Evolutionary conservation across 1,284 basidiomycete species (phyloP).

Genomic region (Boletus sp.): DNA sequence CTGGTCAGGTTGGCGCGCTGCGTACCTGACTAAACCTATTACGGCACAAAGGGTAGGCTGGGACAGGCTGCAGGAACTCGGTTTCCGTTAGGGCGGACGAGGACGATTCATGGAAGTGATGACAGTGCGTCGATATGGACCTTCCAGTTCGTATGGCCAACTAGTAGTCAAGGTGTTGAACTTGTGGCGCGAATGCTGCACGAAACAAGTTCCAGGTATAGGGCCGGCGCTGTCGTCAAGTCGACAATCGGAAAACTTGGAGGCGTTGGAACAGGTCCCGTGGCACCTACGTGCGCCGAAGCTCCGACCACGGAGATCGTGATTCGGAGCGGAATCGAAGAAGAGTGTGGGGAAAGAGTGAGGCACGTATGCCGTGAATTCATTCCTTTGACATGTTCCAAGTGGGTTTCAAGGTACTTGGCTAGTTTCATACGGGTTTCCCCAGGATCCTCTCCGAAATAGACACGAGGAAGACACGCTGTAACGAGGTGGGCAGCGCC

Average conservation of each 20-base stretch:
- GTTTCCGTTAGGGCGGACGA: neutral
- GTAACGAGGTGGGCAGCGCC: conserved; percentile 1
- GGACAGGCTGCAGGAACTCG: neutral
- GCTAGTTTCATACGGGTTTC: conserved; percentile 6
- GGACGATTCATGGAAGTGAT: neutral
- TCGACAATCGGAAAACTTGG: conserved; percentile 2
- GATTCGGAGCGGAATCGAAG: conserved; percentile 4
- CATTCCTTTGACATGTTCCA: neutral
- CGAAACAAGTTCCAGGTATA: conserved; percentile 2
- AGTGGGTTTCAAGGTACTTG: neutral
- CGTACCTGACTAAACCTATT: conserved; percentile 10
- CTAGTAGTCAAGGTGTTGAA: neutral
- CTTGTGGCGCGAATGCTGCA: conserved; percentile 5
- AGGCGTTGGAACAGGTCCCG: neutral
- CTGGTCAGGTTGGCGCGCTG: neutral
- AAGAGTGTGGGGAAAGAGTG: conserved; percentile 9
- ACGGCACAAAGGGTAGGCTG: neutral
- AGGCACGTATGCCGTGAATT: conserved; percentile 5
- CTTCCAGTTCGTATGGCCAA: neutral
- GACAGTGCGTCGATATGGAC: neutral
- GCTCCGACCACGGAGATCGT: conserved; percentile 1
- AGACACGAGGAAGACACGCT: conserved; percentile 14
- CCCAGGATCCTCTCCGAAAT: conserved; percentile 4
- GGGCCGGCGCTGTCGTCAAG: conserved; percentile 5
- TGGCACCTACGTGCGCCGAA: conserved; percentile 2